A percentile compares a stretch with the other conserved stretches of the same genome.
Evolutionary conservation across 345 rosid genomes (phyloP).

Genomic region (Pelargonium nanum): DNA sequence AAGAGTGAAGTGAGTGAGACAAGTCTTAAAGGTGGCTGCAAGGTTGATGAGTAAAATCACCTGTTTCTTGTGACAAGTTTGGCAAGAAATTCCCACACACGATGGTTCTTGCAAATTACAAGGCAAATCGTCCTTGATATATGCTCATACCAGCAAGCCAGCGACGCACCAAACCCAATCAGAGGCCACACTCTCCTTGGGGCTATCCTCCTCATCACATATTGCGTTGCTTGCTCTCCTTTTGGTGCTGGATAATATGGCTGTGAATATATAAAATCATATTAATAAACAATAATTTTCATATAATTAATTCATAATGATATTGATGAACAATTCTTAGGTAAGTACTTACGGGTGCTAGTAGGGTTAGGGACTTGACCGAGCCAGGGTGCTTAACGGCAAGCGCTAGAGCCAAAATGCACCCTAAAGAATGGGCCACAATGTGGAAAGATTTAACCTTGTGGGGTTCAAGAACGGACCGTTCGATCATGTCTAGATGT

Average conservation of each 20-base stretch:
- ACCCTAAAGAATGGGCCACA: conserved; percentile 96
- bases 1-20: not conserved
- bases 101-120: conserved; percentile 76
- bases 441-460: conserved; percentile 77
- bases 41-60: conserved; percentile 25
- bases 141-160: conserved; percentile 96
- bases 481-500: conserved; percentile 87
- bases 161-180: conserved; percentile 73
- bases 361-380: conserved; percentile 76
- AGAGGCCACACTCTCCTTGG: conserved; percentile 86
- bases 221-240: conserved; percentile 63
- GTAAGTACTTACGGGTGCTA: conserved; percentile 74
- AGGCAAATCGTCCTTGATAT: conserved; percentile 69
- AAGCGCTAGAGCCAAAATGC: conserved; percentile 90
- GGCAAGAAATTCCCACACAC: conserved; percentile 69
- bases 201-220: conserved; percentile 72
- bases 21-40: not conserved
- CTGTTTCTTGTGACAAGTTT: conserved; percentile 81
- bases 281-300: not conserved
- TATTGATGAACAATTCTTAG: too few species aligned
- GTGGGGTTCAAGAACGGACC: conserved; percentile 51
- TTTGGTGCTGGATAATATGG: conserved; percentile 81
- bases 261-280: conserved; percentile 26
- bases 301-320: too few species aligned
- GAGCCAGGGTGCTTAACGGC: conserved; percentile 75